Conservation (phyloP, 1,284 basidiomycete species). For the Rhodotorula sp. region DNA sequence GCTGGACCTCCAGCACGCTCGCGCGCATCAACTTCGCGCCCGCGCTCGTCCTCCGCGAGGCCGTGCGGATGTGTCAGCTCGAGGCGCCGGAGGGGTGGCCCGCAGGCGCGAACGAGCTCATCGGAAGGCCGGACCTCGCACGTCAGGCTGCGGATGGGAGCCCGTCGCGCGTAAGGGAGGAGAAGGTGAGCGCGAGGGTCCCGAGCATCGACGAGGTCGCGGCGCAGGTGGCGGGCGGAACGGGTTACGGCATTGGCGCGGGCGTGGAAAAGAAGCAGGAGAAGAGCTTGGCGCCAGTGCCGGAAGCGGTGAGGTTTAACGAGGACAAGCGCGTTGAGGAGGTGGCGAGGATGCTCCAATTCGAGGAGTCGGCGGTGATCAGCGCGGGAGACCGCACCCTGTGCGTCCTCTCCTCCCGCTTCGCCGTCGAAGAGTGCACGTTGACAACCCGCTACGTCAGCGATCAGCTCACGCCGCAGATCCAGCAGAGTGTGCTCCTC, state of each 20-base stretch:
- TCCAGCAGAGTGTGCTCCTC: slow-evolving; percentile 72
- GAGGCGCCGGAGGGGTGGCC: slow-evolving; percentile 74
- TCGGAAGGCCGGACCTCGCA: slow-evolving; percentile 72
- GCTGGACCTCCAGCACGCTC: slow-evolving; percentile 59
- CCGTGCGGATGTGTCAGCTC: slow-evolving; percentile 74
- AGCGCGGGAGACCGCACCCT: slow-evolving; percentile 59
- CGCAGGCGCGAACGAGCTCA: slow-evolving; percentile 67
- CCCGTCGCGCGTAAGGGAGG: background rate
- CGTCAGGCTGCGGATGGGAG: slow-evolving; percentile 35
- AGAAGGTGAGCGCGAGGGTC: slow-evolving; percentile 10
- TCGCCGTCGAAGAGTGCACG: background rate
- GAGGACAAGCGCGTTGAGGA: slow-evolving; percentile 83
- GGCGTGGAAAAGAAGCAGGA: slow-evolving; percentile 63
- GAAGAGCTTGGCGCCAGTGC: slow-evolving; percentile 78
- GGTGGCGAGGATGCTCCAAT: slow-evolving; percentile 81
- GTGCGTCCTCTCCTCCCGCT: slow-evolving; percentile 60
- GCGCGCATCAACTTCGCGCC: slow-evolving; percentile 68
- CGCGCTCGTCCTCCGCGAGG: slow-evolving; percentile 77
- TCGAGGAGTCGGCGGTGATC: slow-evolving; percentile 67
- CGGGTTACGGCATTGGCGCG: slow-evolving; percentile 30
- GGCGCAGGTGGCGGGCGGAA: background rate
- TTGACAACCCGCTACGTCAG: background rate
- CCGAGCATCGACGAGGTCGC: slow-evolving; percentile 8
- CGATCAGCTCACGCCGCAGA: slow-evolving; percentile 41
- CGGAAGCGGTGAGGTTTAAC: slow-evolving; percentile 60